Evolutionary conservation across 2,329 filamentous ascomycete species (phyloP).

Genomic region (Apiospora rasikravindrae): DNA sequence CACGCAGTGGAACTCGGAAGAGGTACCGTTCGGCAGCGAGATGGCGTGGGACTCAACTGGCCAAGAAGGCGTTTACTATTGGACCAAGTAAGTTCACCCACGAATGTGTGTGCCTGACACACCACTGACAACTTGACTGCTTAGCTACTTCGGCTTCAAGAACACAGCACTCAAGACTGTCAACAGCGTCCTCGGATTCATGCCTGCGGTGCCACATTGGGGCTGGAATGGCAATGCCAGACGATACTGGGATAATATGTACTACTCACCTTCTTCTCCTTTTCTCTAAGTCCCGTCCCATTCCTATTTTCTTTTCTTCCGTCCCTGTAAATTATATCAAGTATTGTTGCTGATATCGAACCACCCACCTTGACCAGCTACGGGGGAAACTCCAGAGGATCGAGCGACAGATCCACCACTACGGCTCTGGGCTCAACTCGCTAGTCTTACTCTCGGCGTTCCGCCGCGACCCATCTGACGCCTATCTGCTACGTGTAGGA

Average conservation of each 20-base stretch:
- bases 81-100: conserved; percentile 49
- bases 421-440: conserved; percentile 63
- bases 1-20: conserved; percentile 52
- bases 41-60: conserved; percentile 69
- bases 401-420: conserved; percentile 63
- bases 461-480: conserved; percentile 49
- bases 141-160: conserved; percentile 53
- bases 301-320: conserved; percentile 21
- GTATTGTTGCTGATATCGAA: conserved; percentile 14
- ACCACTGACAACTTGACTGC: not conserved
- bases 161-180: conserved; percentile 54
- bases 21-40: conserved; percentile 63
- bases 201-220: conserved; percentile 64
- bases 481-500: conserved; percentile 58
- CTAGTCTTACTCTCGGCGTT: conserved; percentile 59
- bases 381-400: conserved; percentile 47
- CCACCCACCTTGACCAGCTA: conserved; percentile 36
- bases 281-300: not conserved
- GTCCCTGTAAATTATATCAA: not conserved
- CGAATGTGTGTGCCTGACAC: not conserved
- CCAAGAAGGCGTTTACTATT: conserved; percentile 66
- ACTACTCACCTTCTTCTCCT: not conserved
- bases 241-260: conserved; percentile 65
- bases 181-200: conserved; percentile 60
- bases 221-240: conserved; percentile 65